These are phyloP conservation scores for Themeda triandra DNA, from an alignment of 176 grass and related monocot species.

Conservation along the genomic window DNA sequence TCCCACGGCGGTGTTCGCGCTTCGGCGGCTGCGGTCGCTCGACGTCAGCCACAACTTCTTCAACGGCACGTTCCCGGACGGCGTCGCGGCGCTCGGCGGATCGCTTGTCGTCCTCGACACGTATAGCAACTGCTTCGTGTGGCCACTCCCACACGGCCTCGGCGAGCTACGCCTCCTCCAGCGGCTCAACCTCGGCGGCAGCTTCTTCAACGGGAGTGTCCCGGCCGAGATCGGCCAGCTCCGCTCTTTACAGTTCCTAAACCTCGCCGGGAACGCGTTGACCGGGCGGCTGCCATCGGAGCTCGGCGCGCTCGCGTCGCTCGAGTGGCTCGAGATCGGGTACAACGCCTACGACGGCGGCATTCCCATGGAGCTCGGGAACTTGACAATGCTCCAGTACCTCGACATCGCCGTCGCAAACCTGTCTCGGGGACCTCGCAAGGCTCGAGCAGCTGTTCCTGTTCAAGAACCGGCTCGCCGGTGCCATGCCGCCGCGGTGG, in stretches of 20 bases:
- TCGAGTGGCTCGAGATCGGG: constrained; percentile 71
- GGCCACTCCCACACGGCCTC: constrained; percentile 45
- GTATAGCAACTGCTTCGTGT: constrained; percentile 81
- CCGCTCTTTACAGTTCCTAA: constrained; percentile 38
- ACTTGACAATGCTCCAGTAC: constrained; percentile 49
- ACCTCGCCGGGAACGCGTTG: constrained; percentile 79
- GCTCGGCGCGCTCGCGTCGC: constrained; percentile 42
- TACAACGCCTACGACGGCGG: constrained; percentile 56
- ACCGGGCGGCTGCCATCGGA: constrained; percentile 32
- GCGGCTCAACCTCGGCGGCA: constrained; percentile 70
- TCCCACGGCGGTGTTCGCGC: constrained; percentile 45
- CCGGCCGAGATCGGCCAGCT: constrained; percentile 34
- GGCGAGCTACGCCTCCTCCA: constrained; percentile 37
- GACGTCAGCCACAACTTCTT: constrained; percentile 87
- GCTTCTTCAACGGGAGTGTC: constrained; percentile 73
- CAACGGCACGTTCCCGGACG: constrained; percentile 64
- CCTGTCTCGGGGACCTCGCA: constrained; percentile 50
- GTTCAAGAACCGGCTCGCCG: constrained; percentile 73
- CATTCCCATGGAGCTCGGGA: constrained; percentile 40
- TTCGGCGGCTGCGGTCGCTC: constrained; percentile 43
- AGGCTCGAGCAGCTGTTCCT: constrained; percentile 56
- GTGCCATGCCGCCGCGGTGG: constrained; percentile 43
- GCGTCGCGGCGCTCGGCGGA: constrained; percentile 32
- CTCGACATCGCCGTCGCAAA: constrained; percentile 64
- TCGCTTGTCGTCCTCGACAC: constrained; percentile 47